Evolutionary conservation across 306 rosid genomes (phyloP).

Genomic region (Medicago lupulina): DNA sequence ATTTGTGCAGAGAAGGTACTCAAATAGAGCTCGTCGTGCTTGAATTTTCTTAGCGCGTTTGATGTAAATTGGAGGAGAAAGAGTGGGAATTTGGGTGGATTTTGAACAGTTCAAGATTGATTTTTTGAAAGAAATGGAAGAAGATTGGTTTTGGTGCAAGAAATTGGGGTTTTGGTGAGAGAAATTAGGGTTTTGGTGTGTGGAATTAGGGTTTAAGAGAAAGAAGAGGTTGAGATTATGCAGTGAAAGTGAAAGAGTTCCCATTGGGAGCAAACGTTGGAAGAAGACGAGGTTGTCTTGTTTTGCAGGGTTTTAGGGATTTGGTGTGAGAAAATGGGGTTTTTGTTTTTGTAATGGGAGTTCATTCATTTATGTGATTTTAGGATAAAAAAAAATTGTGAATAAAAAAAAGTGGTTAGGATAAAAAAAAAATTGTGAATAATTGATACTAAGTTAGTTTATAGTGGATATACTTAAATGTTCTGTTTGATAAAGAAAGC

Average conservation of each 20-base stretch:
- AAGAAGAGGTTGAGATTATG: conserved; percentile 8
- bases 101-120: conserved; percentile 38
- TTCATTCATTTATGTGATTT: no score
- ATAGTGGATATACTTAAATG: no score
- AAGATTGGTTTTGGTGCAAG: conserved; percentile 46
- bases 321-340: no score
- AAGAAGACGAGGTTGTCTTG: neutral
- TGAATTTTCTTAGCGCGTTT: conserved; percentile 48
- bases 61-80: conserved; percentile 42
- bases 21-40: conserved; percentile 59
- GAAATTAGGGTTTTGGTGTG: neutral
- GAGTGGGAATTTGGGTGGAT: conserved; percentile 18
- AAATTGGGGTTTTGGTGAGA: conserved; percentile 14
- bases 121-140: conserved; percentile 33
- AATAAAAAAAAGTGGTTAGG: no score
- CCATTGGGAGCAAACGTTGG: neutral
- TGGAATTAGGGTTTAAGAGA: conserved; percentile 4
- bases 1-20: conserved; percentile 71
- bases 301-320: neutral
- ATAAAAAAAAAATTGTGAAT: no score
- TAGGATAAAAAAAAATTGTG: no score
- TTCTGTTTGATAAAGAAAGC: no score
- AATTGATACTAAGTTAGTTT: no score
- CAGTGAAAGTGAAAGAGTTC: neutral
- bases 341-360: no score